These are phyloP conservation scores for Chaetomium globosum DNA, from an alignment of 2,329 filamentous ascomycete genomes.

Conservation along the genomic window DNA sequence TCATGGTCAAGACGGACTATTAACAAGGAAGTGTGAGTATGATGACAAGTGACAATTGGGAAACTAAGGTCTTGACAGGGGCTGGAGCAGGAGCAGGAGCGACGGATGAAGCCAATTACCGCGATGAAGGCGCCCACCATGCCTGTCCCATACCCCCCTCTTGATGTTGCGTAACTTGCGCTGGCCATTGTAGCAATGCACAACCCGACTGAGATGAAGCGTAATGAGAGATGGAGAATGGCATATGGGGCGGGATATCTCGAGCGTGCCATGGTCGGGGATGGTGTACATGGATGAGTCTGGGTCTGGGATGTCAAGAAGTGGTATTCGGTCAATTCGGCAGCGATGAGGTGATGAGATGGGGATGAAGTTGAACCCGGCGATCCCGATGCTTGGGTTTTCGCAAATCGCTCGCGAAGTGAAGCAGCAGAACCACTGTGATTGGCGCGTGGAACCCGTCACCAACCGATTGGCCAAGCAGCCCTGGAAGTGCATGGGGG, in stretches of 20 bases:
- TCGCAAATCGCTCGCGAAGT: background rate
- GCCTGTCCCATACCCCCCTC: background rate
- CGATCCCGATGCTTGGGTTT: background rate
- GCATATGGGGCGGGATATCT: slow-evolving; percentile 13
- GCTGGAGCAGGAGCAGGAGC: no score
- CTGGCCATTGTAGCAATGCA: slow-evolving; percentile 6
- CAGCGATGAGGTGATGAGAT: background rate
- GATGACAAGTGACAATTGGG: background rate
- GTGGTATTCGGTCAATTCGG: background rate
- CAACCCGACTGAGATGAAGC: slow-evolving; percentile 3
- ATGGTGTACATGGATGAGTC: background rate
- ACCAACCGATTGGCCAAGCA: slow-evolving; percentile 4
- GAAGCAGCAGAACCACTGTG: background rate
- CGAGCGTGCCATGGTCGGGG: slow-evolving; percentile 2
- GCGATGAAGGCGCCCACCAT: slow-evolving; percentile 14
- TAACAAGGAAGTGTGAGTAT: background rate
- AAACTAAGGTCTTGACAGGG: no score
- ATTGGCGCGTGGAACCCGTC: background rate
- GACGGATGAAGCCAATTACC: background rate
- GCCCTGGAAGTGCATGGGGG: background rate
- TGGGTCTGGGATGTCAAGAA: background rate
- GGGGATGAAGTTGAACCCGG: background rate
- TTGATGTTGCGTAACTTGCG: slow-evolving; percentile 10
- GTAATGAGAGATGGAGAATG: slow-evolving; percentile 1
- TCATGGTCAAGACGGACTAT: slow-evolving; percentile 6